Percentiles rank a stretch among this genome's conserved stretches.
Evolutionary conservation across 2,329 filamentous ascomycete genomes (phyloP).

Genomic region (Stemphylium beticola): DNA sequence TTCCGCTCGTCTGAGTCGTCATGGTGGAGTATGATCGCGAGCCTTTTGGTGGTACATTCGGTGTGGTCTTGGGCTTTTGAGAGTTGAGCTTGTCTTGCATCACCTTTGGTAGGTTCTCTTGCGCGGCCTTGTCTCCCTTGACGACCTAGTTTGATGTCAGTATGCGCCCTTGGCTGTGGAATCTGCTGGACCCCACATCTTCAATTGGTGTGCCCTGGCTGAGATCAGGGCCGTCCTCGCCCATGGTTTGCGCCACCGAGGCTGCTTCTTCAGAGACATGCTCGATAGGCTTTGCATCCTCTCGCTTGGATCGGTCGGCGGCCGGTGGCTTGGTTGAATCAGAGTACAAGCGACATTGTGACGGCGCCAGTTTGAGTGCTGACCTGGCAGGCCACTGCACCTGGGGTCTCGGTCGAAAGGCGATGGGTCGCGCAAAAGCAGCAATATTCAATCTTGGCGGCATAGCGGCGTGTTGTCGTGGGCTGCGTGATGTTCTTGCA

Average conservation of each 20-base stretch:
- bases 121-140: slow-evolving; percentile 65
- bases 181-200: slow-evolving; percentile 57
- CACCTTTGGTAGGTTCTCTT: slow-evolving; percentile 69
- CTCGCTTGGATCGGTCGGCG: slow-evolving; percentile 38
- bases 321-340: slow-evolving; percentile 41
- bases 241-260: slow-evolving; percentile 64
- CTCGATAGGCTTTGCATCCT: slow-evolving; percentile 53
- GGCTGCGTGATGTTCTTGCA: slow-evolving; percentile 14
- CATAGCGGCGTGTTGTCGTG: slow-evolving; percentile 37
- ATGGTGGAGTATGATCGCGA: slow-evolving; percentile 65
- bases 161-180: background rate
- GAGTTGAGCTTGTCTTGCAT: slow-evolving; percentile 66
- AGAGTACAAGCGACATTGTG: slow-evolving; percentile 41
- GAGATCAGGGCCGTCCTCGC: slow-evolving; percentile 65
- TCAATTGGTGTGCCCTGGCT: slow-evolving; percentile 70
- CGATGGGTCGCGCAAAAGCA: slow-evolving; percentile 40
- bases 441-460: slow-evolving; percentile 47
- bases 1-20: slow-evolving; percentile 32
- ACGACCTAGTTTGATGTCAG: slow-evolving; percentile 59
- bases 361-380: slow-evolving; percentile 25
- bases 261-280: slow-evolving; percentile 71
- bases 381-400: slow-evolving; percentile 39
- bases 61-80: slow-evolving; percentile 47
- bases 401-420: slow-evolving; percentile 38
- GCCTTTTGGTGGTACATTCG: slow-evolving; percentile 48